phyloP scores from a whole-genome alignment of 495 filamentous ascomycete species.

The Immersiella caudata region DNA sequence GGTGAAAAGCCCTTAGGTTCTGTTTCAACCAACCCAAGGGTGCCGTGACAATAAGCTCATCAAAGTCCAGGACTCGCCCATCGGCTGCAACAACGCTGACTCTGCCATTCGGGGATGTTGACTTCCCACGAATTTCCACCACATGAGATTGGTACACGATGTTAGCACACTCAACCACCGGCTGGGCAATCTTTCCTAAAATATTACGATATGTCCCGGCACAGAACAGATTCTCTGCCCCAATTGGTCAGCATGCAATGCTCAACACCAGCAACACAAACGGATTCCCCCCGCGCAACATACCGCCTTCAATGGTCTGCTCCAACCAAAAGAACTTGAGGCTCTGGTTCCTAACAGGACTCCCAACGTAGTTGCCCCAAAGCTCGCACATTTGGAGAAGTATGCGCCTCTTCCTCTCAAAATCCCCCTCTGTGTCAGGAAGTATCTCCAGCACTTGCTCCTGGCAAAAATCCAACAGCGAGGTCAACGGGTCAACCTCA shows the following conservation, averaged over 20 bases:
- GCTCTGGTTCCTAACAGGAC: slow-evolving; percentile 74
- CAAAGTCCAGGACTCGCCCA: slow-evolving; percentile 62
- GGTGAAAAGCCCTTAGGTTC: slow-evolving; percentile 70
- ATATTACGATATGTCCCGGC: slow-evolving; percentile 84
- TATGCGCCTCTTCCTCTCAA: slow-evolving; percentile 51
- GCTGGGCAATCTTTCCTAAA: slow-evolving; percentile 65
- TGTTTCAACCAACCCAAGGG: slow-evolving; percentile 90
- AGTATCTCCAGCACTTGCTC: slow-evolving; percentile 60
- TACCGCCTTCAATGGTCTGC: slow-evolving; percentile 88
- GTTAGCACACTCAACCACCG: slow-evolving; percentile 62
- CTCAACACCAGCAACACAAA: not conserved
- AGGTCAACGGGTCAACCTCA: slow-evolving; percentile 65
- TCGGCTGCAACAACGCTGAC: slow-evolving; percentile 59
- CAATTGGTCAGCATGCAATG: slow-evolving; percentile 15
- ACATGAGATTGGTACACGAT: slow-evolving; percentile 57
- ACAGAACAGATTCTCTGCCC: slow-evolving; percentile 81
- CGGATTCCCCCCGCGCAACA: slow-evolving; percentile 29
- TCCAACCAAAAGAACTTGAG: slow-evolving; percentile 94
- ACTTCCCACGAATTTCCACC: slow-evolving; percentile 51
- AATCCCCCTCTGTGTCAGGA: slow-evolving; percentile 48
- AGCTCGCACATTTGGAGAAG: slow-evolving; percentile 68
- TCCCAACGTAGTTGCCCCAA: slow-evolving; percentile 91
- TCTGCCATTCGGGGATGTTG: slow-evolving; percentile 37
- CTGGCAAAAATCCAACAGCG: slow-evolving; percentile 77
- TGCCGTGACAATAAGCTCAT: slow-evolving; percentile 82